Conservation (phyloP, 2,329 filamentous ascomycete species). For the Hortaea sp. region DNA sequence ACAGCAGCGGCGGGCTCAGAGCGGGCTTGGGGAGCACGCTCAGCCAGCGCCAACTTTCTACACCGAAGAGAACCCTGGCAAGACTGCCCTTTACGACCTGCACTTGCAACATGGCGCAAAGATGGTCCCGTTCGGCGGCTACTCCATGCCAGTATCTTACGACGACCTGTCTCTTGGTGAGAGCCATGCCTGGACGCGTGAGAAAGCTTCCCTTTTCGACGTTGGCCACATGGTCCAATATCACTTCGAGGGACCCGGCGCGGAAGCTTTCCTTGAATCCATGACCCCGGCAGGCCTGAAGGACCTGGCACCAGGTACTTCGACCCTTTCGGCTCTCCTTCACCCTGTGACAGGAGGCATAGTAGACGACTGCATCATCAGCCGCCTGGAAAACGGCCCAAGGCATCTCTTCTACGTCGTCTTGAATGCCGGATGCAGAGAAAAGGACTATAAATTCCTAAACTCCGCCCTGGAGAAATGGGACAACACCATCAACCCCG, state of each 20-base stretch:
- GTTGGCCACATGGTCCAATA: conserved; percentile 95
- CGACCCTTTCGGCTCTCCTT: conserved; percentile 75
- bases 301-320: conserved; percentile 55
- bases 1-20: conserved; percentile 15
- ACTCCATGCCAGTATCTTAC: conserved; percentile 89
- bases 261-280: conserved; percentile 68
- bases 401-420: conserved; percentile 70
- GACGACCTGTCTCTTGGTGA: conserved; percentile 63
- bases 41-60: conserved; percentile 21
- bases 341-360: conserved; percentile 77
- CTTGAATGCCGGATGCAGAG: conserved; percentile 83
- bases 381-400: conserved; percentile 52
- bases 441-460: conserved; percentile 78
- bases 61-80: conserved; percentile 20
- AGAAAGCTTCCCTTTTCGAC: conserved; percentile 85
- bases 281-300: conserved; percentile 69
- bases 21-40: conserved; percentile 12
- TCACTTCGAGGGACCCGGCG: conserved; percentile 69
- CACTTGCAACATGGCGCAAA: conserved; percentile 72
- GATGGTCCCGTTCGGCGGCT: conserved; percentile 95
- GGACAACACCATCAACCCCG: conserved; percentile 39
- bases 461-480: conserved; percentile 56
- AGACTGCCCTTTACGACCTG: conserved; percentile 67
- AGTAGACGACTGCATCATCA: conserved; percentile 88
- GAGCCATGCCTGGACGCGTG: conserved; percentile 82